Conservation (phyloP, 257 asterid genomes). For the Penstemon davidsonii region DNA sequence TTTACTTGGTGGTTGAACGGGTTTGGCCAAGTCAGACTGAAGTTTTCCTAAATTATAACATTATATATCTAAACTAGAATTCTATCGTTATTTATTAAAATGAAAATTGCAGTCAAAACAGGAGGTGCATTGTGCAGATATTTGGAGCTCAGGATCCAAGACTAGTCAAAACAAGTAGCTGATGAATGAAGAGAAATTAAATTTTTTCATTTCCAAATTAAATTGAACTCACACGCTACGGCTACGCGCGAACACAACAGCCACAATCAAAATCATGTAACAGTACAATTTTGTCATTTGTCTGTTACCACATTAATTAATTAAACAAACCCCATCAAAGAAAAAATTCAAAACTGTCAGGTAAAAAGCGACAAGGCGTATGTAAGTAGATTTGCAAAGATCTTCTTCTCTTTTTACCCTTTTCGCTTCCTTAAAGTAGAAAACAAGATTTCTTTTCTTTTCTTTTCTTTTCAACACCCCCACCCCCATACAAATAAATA, state of each 20-base stretch:
- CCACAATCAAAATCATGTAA: neutral
- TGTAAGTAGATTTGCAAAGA: conserved; percentile 77
- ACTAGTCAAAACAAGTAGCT: neutral
- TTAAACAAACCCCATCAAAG: neutral
- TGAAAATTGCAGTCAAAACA: too few relatives aligned
- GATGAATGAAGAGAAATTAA: too few relatives aligned
- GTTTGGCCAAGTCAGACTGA: too few relatives aligned
- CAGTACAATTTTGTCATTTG: neutral
- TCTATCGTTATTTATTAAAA: too few relatives aligned
- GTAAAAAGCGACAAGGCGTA: conserved; percentile 61
- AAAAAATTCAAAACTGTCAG: conserved; percentile 40
- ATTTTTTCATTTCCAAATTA: too few relatives aligned
- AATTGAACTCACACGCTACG: neutral
- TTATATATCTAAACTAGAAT: too few relatives aligned
- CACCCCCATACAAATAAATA: conserved; percentile 8
- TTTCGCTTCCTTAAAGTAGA: conserved; percentile 45
- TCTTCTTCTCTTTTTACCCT: conserved; percentile 50
- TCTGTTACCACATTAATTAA: too few relatives aligned
- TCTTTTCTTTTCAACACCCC: conserved; percentile 41
- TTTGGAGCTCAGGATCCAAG: neutral
- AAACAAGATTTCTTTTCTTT: conserved; percentile 58
- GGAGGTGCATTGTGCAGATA: too few relatives aligned
- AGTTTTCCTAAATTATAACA: too few relatives aligned
- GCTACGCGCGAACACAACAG: neutral
- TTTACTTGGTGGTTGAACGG: too few relatives aligned